A percentile compares a stretch with the other conserved stretches of the same genome.
Evolutionary conservation across 352 stramenopile genomes (phyloP).

Genomic region (Phytophthora rubi): DNA sequence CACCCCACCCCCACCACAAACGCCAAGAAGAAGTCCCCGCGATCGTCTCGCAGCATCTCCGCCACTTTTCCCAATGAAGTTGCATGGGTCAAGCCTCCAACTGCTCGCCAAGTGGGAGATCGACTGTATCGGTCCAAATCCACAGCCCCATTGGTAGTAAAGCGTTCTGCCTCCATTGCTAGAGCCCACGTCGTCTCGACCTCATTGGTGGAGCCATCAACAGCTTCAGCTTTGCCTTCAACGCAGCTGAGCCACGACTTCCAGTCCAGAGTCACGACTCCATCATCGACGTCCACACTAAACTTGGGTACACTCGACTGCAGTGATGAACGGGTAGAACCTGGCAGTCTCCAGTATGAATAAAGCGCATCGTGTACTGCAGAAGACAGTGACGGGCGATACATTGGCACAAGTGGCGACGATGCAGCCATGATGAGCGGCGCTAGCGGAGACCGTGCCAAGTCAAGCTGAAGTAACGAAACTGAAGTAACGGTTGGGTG

Average conservation of each 20-base stretch:
- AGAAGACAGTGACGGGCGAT: conserved; percentile 54
- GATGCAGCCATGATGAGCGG: neutral
- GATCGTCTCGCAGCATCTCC: conserved; percentile 22
- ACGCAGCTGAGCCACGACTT: conserved; percentile 20
- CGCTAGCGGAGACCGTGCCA: neutral
- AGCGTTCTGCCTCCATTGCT: conserved; percentile 43
- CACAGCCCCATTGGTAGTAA: conserved; percentile 17
- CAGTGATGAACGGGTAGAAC: conserved; percentile 15
- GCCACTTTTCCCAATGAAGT: conserved; percentile 34
- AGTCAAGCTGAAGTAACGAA: conserved; percentile 13
- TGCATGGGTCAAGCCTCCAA: conserved; percentile 37
- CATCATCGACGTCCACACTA: conserved; percentile 15
- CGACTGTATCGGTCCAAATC: neutral
- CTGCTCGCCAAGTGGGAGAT: conserved; percentile 6
- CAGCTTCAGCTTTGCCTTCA: conserved; percentile 11
- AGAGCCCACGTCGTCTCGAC: conserved; percentile 49
- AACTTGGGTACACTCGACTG: conserved; percentile 25
- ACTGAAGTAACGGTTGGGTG: neutral
- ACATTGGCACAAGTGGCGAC: conserved; percentile 8
- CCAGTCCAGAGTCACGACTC: conserved; percentile 35
- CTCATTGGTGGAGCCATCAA: conserved; percentile 10
- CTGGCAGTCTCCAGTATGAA: conserved; percentile 56
- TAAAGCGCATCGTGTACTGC: conserved; percentile 53
- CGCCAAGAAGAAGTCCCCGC: conserved; percentile 61
- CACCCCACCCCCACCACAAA: conserved; percentile 62